Evolutionary conservation across 768 basidiomycete species (phyloP).

Genomic region (Russula sp.): DNA sequence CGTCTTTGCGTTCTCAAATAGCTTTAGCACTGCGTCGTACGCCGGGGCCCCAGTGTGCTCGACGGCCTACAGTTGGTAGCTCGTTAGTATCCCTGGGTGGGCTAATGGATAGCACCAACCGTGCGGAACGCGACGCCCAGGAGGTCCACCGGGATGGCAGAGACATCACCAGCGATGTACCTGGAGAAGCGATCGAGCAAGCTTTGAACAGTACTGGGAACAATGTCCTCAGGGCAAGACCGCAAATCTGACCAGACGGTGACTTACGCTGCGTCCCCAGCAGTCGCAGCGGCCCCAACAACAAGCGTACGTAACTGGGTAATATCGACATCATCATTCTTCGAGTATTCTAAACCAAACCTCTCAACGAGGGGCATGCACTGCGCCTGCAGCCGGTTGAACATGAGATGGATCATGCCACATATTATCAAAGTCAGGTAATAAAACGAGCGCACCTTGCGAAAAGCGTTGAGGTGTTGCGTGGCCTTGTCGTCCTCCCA

Average conservation of each 20-base stretch:
- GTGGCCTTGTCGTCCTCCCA: conserved; percentile 67
- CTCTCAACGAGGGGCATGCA: conserved; percentile 71
- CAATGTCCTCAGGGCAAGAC: conserved; percentile 25
- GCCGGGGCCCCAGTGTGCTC: conserved; percentile 67
- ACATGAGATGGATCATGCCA: neutral
- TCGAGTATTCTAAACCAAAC: conserved; percentile 71
- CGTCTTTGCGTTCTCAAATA: conserved; percentile 68
- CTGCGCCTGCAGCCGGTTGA: conserved; percentile 38
- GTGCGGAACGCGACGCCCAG: conserved; percentile 47
- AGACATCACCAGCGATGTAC: conserved; percentile 67
- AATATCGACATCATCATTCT: conserved; percentile 59
- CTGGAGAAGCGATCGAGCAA: conserved; percentile 63
- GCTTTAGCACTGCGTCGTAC: conserved; percentile 62
- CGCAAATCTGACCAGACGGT: neutral
- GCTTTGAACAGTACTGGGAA: conserved; percentile 63
- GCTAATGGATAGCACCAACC: conserved; percentile 33
- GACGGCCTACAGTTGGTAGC: conserved; percentile 46
- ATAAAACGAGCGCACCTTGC: conserved; percentile 39
- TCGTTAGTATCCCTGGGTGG: neutral
- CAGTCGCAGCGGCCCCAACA: conserved; percentile 45
- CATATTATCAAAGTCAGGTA: neutral
- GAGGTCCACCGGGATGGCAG: conserved; percentile 75
- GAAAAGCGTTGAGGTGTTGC: conserved; percentile 53
- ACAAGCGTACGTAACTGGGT: conserved; percentile 71
- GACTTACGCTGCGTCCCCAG: conserved; percentile 39